phyloP scores from a whole-genome alignment of 2,329 filamentous ascomycete species.

The Fusarium ramigenum region DNA sequence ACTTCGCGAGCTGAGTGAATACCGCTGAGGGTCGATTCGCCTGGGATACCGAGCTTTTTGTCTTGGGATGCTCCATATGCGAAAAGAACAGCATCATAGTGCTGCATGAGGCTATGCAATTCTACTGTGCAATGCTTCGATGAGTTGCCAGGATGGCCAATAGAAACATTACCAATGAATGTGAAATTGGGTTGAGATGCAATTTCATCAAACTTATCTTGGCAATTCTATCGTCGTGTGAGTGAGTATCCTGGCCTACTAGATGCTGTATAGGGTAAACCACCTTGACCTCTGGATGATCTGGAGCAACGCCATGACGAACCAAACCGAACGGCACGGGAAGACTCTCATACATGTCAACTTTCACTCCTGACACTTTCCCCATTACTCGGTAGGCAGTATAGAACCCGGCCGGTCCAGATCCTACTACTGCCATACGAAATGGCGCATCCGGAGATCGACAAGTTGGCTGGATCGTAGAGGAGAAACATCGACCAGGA shows the following conservation, averaged over 20 bases:
- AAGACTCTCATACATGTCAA: constrained; percentile 97
- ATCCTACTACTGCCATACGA: constrained; percentile 88
- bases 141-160: constrained; percentile 66
- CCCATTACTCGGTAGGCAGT: constrained; percentile 86
- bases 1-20: constrained; percentile 92
- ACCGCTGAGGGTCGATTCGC: constrained; percentile 76
- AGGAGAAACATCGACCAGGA: constrained; percentile 19
- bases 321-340: constrained; percentile 94
- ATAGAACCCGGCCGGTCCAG: constrained; percentile 96
- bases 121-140: constrained; percentile 64
- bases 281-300: constrained; percentile 98
- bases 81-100: constrained; percentile 94
- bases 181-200: constrained; percentile 84
- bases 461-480: neutral
- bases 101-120: constrained; percentile 73
- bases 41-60: constrained; percentile 78
- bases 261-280: constrained; percentile 5
- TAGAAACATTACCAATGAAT: constrained; percentile 88
- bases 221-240: constrained; percentile 76
- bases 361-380: constrained; percentile 73
- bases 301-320: constrained; percentile 94
- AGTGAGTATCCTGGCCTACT: constrained; percentile 1
- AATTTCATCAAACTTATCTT: constrained; percentile 92
- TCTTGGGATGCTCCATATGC: constrained; percentile 92
- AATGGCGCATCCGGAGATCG: constrained; percentile 61